Percentiles rank a stretch among this genome's conserved stretches.
Evolutionary conservation across 2,329 filamentous ascomycete species (phyloP).

Genomic region (Diaporthe sp.): DNA sequence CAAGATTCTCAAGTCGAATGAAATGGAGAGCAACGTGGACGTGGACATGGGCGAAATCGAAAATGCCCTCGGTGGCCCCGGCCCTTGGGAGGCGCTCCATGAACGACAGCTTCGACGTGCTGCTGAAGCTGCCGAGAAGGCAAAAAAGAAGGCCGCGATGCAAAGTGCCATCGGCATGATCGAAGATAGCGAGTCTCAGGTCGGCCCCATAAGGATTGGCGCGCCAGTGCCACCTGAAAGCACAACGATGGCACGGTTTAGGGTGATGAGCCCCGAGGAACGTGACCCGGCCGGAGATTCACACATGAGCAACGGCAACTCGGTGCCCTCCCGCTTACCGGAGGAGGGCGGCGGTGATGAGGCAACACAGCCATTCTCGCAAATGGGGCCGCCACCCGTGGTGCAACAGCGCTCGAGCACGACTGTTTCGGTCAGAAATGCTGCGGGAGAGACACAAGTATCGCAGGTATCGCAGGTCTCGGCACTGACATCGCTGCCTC

Average conservation of each 20-base stretch:
- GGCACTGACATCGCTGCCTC: constrained; percentile 68
- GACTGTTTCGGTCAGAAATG: constrained; percentile 52
- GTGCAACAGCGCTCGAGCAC: constrained; percentile 55
- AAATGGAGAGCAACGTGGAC: constrained; percentile 92
- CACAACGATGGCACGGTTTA: constrained; percentile 67
- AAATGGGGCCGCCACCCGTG: constrained; percentile 63
- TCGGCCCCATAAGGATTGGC: constrained; percentile 70
- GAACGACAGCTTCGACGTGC: constrained; percentile 77
- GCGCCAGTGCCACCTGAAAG: constrained; percentile 70
- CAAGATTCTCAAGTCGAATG: constrained; percentile 87
- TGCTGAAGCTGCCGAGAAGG: constrained; percentile 70
- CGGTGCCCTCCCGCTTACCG: constrained; percentile 61
- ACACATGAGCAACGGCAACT: constrained; percentile 69
- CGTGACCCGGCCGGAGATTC: constrained; percentile 67
- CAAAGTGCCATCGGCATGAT: constrained; percentile 66
- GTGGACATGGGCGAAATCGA: constrained; percentile 89
- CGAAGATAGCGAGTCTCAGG: constrained; percentile 67
- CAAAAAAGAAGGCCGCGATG: constrained; percentile 72
- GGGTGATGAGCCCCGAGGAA: constrained; percentile 63
- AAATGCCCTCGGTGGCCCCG: constrained; percentile 38
- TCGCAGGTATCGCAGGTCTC: constrained; percentile 75
- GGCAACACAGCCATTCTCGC: constrained; percentile 60
- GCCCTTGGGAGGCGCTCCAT: constrained; percentile 86
- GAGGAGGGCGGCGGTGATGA: constrained; percentile 69
- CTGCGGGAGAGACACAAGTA: constrained; percentile 58